Evolutionary conservation across 2,329 filamentous ascomycete genomes (phyloP), one percentile per base, ranked within the genome.

Genomic region (Beauveria caledonica): DNA sequence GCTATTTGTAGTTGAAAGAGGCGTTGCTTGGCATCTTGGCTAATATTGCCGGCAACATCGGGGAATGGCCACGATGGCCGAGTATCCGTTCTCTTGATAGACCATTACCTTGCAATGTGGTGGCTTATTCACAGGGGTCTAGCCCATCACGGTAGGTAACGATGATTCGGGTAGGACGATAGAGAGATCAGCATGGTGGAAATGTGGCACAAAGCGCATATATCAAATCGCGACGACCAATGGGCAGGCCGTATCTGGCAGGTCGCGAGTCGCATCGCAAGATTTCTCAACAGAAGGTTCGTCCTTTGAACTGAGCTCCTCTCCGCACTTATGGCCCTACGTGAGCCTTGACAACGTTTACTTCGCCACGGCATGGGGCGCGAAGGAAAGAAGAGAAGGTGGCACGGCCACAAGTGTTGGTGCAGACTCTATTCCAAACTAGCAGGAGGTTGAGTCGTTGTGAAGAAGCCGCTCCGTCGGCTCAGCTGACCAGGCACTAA

Each of bases 81-180:
- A 49, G 29, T 27, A 27, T n/a, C 13, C 19, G 13, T 19, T 48
- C 5, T 5, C 44, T 10, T 19, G 11, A 25, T 25, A 48, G 19
- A 48, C 15, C 25, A 15, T 23, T 15, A 23, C 19, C 19, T 17
- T 25, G 44, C 36, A 10, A 17, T 48, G 39, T 15, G 44, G n/a
- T 15, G 44, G n/a, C 54, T 36, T 10, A 17, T 13, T 17, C 9
- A 29, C 33, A 3, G 19, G 11, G 8, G 15, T 19, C 44, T 48
- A 48, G 54, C 42, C 54, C 11, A 48, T 23, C 54, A 57, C n/a
- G 54, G 54, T 44, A 57, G 54, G 17, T 57, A 29, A 7, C 27
- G 54, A 57, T 57, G 27, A 27, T 57, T 57, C 25, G 19, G 42
- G 54, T 57, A 57, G 54, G 54, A 48, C 6, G 8, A 21, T 15